Evolutionary conservation across 2,329 filamentous ascomycete species (phyloP).

Genomic region (Neopestalotiopsis sp.): DNA sequence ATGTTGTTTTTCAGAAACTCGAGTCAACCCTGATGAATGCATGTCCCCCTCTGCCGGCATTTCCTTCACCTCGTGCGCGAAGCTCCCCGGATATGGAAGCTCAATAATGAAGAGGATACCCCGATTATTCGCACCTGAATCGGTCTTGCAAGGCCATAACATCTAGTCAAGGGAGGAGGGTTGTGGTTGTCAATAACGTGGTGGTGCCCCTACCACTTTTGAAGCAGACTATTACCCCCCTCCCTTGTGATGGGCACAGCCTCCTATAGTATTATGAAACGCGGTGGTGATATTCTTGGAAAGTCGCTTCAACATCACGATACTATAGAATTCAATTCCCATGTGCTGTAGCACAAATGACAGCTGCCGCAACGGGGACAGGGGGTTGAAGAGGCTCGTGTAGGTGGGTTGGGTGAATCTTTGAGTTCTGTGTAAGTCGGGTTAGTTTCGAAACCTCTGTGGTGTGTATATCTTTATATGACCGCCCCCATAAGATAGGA

Average conservation of each 20-base stretch:
- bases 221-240: neutral
- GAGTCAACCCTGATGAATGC: neutral
- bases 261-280: neutral
- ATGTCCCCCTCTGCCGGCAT: neutral
- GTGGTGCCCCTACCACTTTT: neutral
- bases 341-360: neutral
- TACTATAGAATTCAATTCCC: neutral
- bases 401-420: neutral
- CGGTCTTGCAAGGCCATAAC: no score
- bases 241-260: neutral
- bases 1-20: neutral
- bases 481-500: neutral
- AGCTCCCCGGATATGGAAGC: no score
- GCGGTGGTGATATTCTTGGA: neutral
- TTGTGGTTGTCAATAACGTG: no score
- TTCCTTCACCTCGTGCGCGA: no score
- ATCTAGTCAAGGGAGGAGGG: no score
- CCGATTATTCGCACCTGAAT: no score
- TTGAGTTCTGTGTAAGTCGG: neutral
- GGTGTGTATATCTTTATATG: neutral
- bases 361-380: neutral
- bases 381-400: neutral
- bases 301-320: neutral
- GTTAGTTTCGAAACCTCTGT: neutral
- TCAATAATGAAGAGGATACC: no score